Base-by-base conservation (phyloP, 2,329 filamentous ascomycete species). In the Calonectria montana region DNA sequence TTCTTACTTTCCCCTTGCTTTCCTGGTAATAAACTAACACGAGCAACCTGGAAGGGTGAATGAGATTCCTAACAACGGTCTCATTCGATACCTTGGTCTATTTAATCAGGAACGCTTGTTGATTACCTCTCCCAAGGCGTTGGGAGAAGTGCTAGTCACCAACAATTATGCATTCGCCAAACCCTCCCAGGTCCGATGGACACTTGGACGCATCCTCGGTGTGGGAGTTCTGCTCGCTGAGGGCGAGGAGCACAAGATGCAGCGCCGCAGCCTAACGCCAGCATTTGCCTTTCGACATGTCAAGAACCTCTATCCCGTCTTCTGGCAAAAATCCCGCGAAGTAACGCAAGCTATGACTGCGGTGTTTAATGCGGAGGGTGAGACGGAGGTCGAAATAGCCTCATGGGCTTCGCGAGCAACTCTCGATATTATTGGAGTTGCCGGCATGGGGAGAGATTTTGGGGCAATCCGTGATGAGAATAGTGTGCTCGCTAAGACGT, bases 271-370 rank as follows among this genome's bases (percentile, higher is more conserved):
- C 70, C 89, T 97, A 21, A 91, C 93, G 84, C 95, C 95, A 0
- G 94, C 94, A 2, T 98, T 98, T 82, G 88, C 91, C n/a, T 97
- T 94, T 80, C 90, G 95, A 25, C 94, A 97, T 78, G 87, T 97
- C 81, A 97, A 97, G 80, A 90, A 96, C 71, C 85, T 98, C 16
- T 97, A 97, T 77, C 93, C 94, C 0, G 85, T 93, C 7, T 97
- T 98, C 82, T 98, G 95, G 95, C 78, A 84, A 23, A 97, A 97
- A 83, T 89, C 92, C 1, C 83, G 88, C 9, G 92, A 96, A 80
- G 89, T 92, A 77, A 91, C 92, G 7, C 83, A 89, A 23, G 88
- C 88, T 62, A 92, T 97, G 81, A 88, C 86, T 1, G 79, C 70
- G 5, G 72, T 81, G 16, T 76, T 83, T 12, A 79, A 81, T 25